These are phyloP conservation scores for Chara braunii DNA, from an alignment of 139 green algal genomes.

Conservation along the genomic window DNA sequence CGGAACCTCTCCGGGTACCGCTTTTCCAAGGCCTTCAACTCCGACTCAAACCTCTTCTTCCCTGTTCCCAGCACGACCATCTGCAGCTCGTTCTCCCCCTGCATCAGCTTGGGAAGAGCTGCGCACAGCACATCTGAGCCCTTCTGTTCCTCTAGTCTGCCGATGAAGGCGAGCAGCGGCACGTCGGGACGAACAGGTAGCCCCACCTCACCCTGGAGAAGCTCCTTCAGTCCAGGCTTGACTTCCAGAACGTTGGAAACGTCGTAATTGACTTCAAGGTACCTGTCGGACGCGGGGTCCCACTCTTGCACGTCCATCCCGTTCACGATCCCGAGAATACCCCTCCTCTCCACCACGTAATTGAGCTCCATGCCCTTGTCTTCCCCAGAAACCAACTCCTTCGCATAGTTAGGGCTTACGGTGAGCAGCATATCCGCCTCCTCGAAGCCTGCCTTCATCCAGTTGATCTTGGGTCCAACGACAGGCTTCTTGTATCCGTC, in stretches of 20 bases:
- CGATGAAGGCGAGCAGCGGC: conserved; percentile 54
- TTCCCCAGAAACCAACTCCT: conserved; percentile 69
- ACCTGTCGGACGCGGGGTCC: conserved; percentile 90
- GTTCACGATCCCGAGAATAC: conserved; percentile 95
- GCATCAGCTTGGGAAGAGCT: conserved; percentile 69
- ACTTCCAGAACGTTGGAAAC: conserved; percentile 47
- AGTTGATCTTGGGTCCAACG: conserved; percentile 83
- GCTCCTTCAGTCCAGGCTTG: conserved; percentile 31
- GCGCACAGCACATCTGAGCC: conserved; percentile 92
- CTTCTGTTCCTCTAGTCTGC: conserved; percentile 74
- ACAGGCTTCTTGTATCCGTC: conserved; percentile 70
- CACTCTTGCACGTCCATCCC: conserved; percentile 95
- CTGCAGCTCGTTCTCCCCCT: conserved; percentile 39
- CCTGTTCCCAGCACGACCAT: conserved; percentile 67
- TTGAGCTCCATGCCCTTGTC: conserved; percentile 85
- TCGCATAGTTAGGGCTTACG: conserved; percentile 93
- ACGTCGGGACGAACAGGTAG: conserved; percentile 72
- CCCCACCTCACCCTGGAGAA: conserved; percentile 69
- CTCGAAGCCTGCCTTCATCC: conserved; percentile 85
- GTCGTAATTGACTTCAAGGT: conserved; percentile 87
- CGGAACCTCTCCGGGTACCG: conserved; percentile 59
- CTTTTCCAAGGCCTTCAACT: conserved; percentile 68
- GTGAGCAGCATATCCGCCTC: conserved; percentile 84
- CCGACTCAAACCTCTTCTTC: conserved; percentile 76
- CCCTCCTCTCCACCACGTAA: conserved; percentile 51